Evolutionary conservation across 2,329 filamentous ascomycete species (phyloP).

Genomic region (Mariannaea elegans): DNA sequence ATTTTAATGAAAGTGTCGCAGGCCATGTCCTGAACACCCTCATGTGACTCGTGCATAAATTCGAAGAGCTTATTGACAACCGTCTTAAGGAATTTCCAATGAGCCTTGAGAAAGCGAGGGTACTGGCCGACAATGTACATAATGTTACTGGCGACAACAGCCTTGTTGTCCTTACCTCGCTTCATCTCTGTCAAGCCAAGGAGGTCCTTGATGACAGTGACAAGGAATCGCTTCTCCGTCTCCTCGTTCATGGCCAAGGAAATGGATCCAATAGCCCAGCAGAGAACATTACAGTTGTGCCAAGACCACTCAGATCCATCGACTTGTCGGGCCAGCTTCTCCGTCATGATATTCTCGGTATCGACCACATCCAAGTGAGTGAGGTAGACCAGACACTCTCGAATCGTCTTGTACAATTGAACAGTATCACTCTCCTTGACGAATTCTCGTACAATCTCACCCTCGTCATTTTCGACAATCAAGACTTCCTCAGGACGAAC

Average conservation of each 20-base stretch:
- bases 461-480: constrained; percentile 99
- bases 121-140: constrained; percentile 99
- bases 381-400: constrained; percentile 95
- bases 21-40: constrained; percentile 99
- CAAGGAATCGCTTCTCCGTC: constrained; percentile 97
- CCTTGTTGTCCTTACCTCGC: constrained; percentile 99
- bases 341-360: constrained; percentile 99
- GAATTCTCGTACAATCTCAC: constrained; percentile 98
- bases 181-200: constrained; percentile 99
- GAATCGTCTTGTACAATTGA: constrained; percentile 98
- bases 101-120: constrained; percentile 95
- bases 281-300: constrained; percentile 99
- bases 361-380: constrained; percentile 98
- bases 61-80: constrained; percentile 99
- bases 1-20: constrained; percentile 99
- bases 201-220: constrained; percentile 98
- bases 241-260: constrained; percentile 99
- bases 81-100: constrained; percentile 99
- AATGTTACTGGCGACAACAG: constrained; percentile 98
- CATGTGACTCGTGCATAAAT: constrained; percentile 99
- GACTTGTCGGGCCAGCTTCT: constrained; percentile 94
- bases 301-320: constrained; percentile 98
- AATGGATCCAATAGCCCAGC: constrained; percentile 99
- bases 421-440: constrained; percentile 99
- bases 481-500: constrained; percentile 96